phyloP scores from a whole-genome alignment of 75 land plant species.

The Picea sitchensis region DNA sequence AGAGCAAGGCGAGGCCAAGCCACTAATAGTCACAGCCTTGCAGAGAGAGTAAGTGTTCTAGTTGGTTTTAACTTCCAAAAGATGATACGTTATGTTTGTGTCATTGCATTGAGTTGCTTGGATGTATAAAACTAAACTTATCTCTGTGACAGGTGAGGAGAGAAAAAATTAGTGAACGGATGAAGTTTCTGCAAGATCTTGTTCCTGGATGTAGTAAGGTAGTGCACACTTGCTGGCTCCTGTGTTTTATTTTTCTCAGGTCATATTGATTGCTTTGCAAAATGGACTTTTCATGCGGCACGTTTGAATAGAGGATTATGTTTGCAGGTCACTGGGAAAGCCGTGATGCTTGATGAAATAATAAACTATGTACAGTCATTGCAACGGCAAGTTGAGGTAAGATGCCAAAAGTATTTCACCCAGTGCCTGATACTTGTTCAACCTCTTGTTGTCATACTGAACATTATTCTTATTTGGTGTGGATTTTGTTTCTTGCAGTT shows the following conservation, averaged over 20 bases:
- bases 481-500: conserved; percentile 39
- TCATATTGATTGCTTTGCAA: background rate
- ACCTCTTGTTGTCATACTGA: background rate
- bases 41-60: conserved; percentile 63
- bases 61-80: background rate
- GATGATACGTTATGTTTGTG: background rate
- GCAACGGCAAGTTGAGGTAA: conserved; percentile 94
- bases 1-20: conserved; percentile 94
- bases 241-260: background rate
- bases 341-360: conserved; percentile 96
- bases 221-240: background rate
- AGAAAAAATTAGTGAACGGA: conserved; percentile 92
- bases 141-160: conserved; percentile 58
- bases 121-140: background rate
- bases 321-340: conserved; percentile 85
- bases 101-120: background rate
- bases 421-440: background rate
- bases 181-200: conserved; percentile 91
- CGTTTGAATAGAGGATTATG: background rate
- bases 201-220: conserved; percentile 97
- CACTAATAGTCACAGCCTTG: conserved; percentile 93
- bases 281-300: background rate
- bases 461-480: background rate
- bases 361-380: conserved; percentile 94
- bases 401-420: background rate